Evolutionary conservation across 148 eudicot genomes (phyloP).

Genomic region (Rhododendron ovatum): DNA sequence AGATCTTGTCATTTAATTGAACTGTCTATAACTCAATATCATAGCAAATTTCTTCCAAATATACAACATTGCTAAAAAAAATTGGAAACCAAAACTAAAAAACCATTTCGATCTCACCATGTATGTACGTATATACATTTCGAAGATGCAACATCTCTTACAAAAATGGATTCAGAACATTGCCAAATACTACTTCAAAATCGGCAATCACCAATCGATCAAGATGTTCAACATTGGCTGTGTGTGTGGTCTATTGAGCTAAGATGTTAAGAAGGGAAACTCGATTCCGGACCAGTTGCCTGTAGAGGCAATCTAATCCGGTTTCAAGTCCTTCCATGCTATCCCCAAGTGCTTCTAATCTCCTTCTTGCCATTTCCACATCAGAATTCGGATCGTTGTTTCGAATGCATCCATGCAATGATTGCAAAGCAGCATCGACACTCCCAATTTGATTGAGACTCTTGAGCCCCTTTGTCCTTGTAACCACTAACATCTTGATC

Average conservation of each 20-base stretch:
- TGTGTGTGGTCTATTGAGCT: conserved; percentile 2
- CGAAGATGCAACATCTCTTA: background rate
- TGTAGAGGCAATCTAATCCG: conserved; percentile 17
- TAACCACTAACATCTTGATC: conserved; percentile 23
- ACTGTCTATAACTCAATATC: background rate
- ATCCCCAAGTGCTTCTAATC: conserved; percentile 24
- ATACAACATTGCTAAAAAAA: background rate
- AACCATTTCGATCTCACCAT: background rate
- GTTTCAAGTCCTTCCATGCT: conserved; percentile 26
- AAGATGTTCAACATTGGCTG: background rate
- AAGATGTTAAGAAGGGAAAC: conserved; percentile 37
- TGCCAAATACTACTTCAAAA: background rate
- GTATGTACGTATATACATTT: background rate
- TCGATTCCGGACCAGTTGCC: conserved; percentile 24
- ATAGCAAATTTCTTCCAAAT: background rate
- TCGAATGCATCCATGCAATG: background rate
- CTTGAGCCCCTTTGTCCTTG: background rate
- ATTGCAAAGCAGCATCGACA: conserved; percentile 19
- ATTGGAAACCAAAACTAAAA: background rate
- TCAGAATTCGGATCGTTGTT: conserved; percentile 3
- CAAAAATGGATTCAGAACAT: background rate
- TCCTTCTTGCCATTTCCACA: conserved; percentile 9
- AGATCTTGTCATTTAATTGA: background rate
- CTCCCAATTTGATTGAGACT: conserved; percentile 18
- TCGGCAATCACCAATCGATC: background rate